These are phyloP conservation scores for Hirsutella thompsonii DNA, from an alignment of 2,329 filamentous ascomycete genomes.

Conservation along the genomic window DNA sequence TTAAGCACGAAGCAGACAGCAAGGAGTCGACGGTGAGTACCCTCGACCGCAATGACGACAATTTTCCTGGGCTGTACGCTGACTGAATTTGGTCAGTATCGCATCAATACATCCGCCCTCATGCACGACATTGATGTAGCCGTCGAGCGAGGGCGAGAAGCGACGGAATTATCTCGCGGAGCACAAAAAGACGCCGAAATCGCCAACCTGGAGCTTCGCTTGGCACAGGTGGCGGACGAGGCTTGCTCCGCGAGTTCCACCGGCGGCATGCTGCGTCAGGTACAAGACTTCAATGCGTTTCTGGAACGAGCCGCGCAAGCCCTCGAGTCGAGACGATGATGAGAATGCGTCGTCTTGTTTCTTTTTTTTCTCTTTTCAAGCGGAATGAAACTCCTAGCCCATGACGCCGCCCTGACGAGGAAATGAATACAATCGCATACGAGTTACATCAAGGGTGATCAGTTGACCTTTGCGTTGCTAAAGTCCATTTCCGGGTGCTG, in stretches of 20 bases:
- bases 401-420: neutral
- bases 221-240: constrained; percentile 41
- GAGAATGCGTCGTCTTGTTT: neutral
- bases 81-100: too few relatives aligned
- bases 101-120: constrained; percentile 40
- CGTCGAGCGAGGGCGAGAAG: constrained; percentile 35
- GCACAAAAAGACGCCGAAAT: constrained; percentile 37
- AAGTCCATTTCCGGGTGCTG: constrained; percentile 66
- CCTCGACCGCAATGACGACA: neutral
- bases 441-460: neutral
- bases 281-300: constrained; percentile 50
- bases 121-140: constrained; percentile 52
- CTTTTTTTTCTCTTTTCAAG: neutral
- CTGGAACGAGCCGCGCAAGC: constrained; percentile 46
- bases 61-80: too few relatives aligned
- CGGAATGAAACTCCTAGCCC: neutral
- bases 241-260: constrained; percentile 34
- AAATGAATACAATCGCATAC: neutral
- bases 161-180: constrained; percentile 29
- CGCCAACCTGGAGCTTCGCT: constrained; percentile 42
- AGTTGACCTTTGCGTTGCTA: constrained; percentile 54
- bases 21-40: constrained; percentile 35
- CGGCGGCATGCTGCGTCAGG: constrained; percentile 41
- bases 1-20: constrained; percentile 42
- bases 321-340: constrained; percentile 32